These are phyloP conservation scores for Dichotomopilus funicola DNA, from an alignment of 2,329 filamentous ascomycete species.

Conservation along the genomic window DNA sequence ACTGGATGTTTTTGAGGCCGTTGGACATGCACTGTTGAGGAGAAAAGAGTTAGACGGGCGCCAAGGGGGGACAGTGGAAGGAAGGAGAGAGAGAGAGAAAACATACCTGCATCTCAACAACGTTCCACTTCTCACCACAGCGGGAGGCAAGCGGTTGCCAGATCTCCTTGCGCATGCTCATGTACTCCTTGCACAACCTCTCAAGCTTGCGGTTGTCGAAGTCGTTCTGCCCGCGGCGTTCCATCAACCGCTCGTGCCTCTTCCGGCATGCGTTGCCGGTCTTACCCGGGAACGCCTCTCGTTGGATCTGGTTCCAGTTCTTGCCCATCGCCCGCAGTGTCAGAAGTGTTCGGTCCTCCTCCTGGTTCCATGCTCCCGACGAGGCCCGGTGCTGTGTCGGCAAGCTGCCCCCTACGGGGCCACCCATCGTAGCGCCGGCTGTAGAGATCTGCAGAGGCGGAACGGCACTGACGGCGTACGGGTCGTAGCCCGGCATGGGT, in stretches of 20 bases:
- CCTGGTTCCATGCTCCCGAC: constrained; percentile 63
- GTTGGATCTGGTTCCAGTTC: constrained; percentile 79
- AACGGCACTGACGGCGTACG: constrained; percentile 32
- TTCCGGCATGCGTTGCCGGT: constrained; percentile 81
- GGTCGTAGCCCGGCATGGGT: constrained; percentile 27
- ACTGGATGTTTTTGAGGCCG: constrained; percentile 73
- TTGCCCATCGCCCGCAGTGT: constrained; percentile 65
- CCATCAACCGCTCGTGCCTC: constrained; percentile 77
- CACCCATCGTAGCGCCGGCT: constrained; percentile 20
- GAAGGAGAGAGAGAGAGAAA: constrained; percentile 8
- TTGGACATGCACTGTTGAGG: constrained; percentile 67
- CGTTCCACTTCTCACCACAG: constrained; percentile 78
- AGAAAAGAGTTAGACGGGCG: constrained; percentile 12
- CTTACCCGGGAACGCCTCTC: constrained; percentile 70
- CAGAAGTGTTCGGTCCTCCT: constrained; percentile 69
- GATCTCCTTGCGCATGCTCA: constrained; percentile 71
- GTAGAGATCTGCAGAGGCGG: constrained; percentile 27
- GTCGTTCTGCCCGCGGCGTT: constrained; percentile 66
- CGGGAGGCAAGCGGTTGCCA: constrained; percentile 68
- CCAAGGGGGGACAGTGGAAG: too few species aligned
- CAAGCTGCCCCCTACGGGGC: constrained; percentile 24
- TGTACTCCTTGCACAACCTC: constrained; percentile 69
- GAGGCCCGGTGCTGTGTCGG: constrained; percentile 46
- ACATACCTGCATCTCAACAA: constrained; percentile 57
- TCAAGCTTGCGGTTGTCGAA: constrained; percentile 75